Evolutionary conservation across 257 asterid species (phyloP), one percentile per base, ranked within the genome.

Genomic region (Solanum raphanifolium): DNA sequence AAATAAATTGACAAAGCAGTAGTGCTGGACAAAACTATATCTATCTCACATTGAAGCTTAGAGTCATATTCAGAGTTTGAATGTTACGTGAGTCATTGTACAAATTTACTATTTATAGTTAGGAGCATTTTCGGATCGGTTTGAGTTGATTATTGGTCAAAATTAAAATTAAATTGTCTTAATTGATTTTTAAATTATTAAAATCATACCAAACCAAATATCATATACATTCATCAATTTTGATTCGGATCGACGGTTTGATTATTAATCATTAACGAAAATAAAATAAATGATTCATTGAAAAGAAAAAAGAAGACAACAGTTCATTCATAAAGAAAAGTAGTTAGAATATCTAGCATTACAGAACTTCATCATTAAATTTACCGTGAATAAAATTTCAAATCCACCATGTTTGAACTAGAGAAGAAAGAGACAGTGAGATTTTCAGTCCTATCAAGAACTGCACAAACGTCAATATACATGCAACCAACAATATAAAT

Each of bases 201-300:
- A 52, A 52, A 52, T 52, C 1, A 52, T 2, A 52, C 3, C 62
- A 52, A 52, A 52, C 0, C 1, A 52, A 18, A 18, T 18, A 52
- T 16, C n/a, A 52, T 52, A 52, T 18, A 52, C n/a, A 18, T 52
- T 16, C 4, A 52, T 13, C 7, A 5, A 46, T 13, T 46, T 2
- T 46, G 6, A 1, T 52, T 52, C 1, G 62, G 0, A 18, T 52
- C 1, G 23, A 52, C 4, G 0, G 1, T 52, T 16, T 1, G 4
- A 16, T 18, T 18, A 52, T 52, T 6, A 18, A 18, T 52, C 4
- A 52, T 52, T 52, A 52, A 52, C 2, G 0, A 18, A 52, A 52
- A 18, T 52, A 52, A 52, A 52, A 52, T 52, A 52, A 52, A 52
- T 52, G 0, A 52, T 18, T 52, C 2, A 6, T 52, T 52, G 62